phyloP scores from a whole-genome alignment of 192 early-diverging fungal species.

The Coemansia asiatica region DNA sequence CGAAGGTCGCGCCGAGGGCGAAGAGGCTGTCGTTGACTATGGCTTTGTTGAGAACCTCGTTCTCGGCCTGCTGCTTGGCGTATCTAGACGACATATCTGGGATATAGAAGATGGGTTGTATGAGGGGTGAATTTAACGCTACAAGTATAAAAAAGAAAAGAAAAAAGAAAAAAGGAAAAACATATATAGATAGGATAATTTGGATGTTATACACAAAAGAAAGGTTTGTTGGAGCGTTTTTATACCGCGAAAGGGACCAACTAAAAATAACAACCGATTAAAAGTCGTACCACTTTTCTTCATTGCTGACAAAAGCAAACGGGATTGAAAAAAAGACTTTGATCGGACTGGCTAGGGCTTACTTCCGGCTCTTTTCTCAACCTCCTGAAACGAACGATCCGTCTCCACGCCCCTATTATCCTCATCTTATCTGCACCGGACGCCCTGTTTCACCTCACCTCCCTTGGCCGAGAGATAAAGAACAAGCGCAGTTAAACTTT shows the following conservation, averaged over 20 bases:
- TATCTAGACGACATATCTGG: conserved; percentile 27
- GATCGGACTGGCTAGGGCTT: no score
- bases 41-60: conserved; percentile 26
- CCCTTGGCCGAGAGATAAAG: neutral
- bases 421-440: neutral
- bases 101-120: neutral
- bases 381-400: neutral
- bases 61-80: conserved; percentile 20
- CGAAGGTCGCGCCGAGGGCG: conserved; percentile 29
- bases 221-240: conserved; percentile 3
- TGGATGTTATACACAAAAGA: neutral
- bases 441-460: neutral
- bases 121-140: neutral
- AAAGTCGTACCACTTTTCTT: neutral
- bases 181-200: neutral
- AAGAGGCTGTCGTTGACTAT: conserved; percentile 45
- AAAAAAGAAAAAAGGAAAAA: neutral
- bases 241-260: neutral
- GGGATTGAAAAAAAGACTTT: no score
- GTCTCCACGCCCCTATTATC: no score
- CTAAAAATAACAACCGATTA: neutral
- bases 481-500: no score
- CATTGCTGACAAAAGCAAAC: no score
- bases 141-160: neutral
- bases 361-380: neutral